Conservation (phyloP, 2,329 filamentous ascomycete genomes). For the Cladosporium cucumerinum region DNA sequence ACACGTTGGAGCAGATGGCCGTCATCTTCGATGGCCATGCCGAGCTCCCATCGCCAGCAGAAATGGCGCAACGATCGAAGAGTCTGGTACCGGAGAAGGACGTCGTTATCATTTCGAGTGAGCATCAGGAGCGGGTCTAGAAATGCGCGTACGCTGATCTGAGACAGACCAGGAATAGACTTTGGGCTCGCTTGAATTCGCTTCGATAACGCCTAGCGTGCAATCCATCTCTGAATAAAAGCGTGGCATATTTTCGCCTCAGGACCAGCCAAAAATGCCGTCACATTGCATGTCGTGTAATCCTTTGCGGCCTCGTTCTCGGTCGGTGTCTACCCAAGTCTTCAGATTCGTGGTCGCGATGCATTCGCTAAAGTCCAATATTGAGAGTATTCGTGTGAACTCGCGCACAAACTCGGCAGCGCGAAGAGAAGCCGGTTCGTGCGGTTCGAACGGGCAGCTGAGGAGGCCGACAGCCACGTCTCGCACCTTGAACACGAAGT, state of each 20-base stretch:
- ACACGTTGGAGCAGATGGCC: slow-evolving; percentile 44
- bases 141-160: not conserved
- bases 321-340: slow-evolving; percentile 16
- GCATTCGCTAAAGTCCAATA: slow-evolving; percentile 11
- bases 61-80: slow-evolving; percentile 17
- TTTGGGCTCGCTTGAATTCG: not conserved
- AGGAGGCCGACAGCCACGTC: slow-evolving; percentile 15
- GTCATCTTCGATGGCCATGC: slow-evolving; percentile 25
- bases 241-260: not conserved
- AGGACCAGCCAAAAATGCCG: not conserved
- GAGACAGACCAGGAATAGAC: not conserved
- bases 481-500: slow-evolving; percentile 13
- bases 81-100: slow-evolving; percentile 19
- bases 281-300: not conserved
- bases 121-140: slow-evolving; percentile 16
- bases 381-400: slow-evolving; percentile 9
- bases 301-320: not conserved
- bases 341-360: slow-evolving; percentile 15
- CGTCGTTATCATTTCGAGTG: slow-evolving; percentile 1
- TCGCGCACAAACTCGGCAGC: slow-evolving; percentile 12
- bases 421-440: slow-evolving; percentile 10
- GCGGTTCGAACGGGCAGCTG: slow-evolving; percentile 5
- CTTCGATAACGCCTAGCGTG: not conserved
- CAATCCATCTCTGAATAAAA: not conserved
- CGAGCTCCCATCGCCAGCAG: slow-evolving; percentile 17